Percentiles rank a stretch among this genome's conserved stretches.
Conservation (phyloP, 2,329 filamentous ascomycete genomes). For the Colletotrichum sp. region DNA sequence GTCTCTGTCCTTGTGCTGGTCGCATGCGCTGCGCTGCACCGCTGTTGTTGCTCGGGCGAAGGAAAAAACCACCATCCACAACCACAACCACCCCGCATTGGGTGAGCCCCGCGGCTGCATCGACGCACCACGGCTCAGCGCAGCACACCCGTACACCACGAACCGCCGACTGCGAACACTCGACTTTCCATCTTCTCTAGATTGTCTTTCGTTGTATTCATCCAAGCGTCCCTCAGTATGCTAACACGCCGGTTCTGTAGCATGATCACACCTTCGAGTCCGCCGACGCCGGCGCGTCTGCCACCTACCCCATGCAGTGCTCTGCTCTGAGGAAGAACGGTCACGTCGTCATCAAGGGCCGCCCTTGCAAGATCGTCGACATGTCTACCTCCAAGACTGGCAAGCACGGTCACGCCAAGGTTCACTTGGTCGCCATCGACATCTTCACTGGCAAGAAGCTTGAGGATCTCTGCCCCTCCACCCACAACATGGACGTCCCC, state of each 20-base stretch:
- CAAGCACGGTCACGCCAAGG: slow-evolving; percentile 99
- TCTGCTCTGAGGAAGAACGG: slow-evolving; percentile 99
- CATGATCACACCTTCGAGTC: slow-evolving; percentile 82
- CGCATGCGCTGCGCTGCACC: slow-evolving; percentile 28
- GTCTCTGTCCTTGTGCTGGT: slow-evolving; percentile 23
- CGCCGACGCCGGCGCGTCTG: slow-evolving; percentile 94
- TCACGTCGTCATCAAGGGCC: slow-evolving; percentile 96
- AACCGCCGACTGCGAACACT: not conserved
- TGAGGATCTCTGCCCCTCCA: slow-evolving; percentile 98
- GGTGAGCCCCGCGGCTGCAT: slow-evolving; percentile 26
- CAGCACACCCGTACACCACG: not conserved
- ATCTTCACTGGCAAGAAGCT: slow-evolving; percentile 99
- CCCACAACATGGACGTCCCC: slow-evolving; percentile 98
- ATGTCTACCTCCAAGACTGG: slow-evolving; percentile 99
- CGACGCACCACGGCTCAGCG: slow-evolving; percentile 16
- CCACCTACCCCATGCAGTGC: slow-evolving; percentile 98
- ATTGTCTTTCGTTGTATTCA: not conserved
- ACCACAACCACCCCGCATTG: slow-evolving; percentile 50
- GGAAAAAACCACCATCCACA: slow-evolving; percentile 27
- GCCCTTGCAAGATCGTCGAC: slow-evolving; percentile 99
- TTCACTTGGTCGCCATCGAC: slow-evolving; percentile 96
- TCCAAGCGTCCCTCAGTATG: not conserved
- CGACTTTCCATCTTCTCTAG: not conserved
- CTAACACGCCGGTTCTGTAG: slow-evolving; percentile 38
- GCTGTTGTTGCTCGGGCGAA: slow-evolving; percentile 25